Evolutionary conservation across 2,329 filamentous ascomycete species (phyloP).

Genomic region (Westerdykella sp.): DNA sequence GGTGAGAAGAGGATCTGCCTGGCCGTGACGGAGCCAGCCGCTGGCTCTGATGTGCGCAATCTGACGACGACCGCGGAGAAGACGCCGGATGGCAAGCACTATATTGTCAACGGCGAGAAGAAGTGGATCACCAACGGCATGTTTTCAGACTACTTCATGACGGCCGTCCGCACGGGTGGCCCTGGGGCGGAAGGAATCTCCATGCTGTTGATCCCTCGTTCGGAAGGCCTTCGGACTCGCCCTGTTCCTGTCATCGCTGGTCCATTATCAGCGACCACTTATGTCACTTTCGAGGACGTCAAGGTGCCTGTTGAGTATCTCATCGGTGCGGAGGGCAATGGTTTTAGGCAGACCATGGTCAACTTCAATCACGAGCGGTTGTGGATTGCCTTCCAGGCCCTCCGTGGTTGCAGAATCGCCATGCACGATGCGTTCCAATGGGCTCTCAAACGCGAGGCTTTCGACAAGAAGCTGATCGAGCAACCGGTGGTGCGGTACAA

Average conservation of each 20-base stretch:
- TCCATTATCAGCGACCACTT: slow-evolving; percentile 20
- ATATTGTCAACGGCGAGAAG: slow-evolving; percentile 37
- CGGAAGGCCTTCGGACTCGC: slow-evolving; percentile 16
- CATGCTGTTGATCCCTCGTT: slow-evolving; percentile 28
- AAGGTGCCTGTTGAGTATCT: slow-evolving; percentile 25
- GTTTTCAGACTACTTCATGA: slow-evolving; percentile 33
- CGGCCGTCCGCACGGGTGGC: slow-evolving; percentile 22
- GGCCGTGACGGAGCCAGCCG: slow-evolving; percentile 25
- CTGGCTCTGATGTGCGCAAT: slow-evolving; percentile 24
- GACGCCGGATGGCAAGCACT: slow-evolving; percentile 22
- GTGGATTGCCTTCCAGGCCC: slow-evolving; percentile 27
- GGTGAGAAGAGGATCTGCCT: slow-evolving; percentile 28
- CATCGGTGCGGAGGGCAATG: slow-evolving; percentile 24
- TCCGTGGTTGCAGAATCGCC: slow-evolving; percentile 21
- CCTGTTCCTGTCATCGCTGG: slow-evolving; percentile 21
- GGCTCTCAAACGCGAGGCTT: slow-evolving; percentile 27
- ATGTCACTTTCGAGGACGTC: slow-evolving; percentile 30
- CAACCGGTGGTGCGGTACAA: slow-evolving; percentile 28
- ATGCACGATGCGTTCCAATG: slow-evolving; percentile 26
- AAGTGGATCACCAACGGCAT: slow-evolving; percentile 36
- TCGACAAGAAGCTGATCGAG: slow-evolving; percentile 28
- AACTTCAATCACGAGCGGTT: slow-evolving; percentile 34
- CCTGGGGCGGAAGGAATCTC: slow-evolving; percentile 18
- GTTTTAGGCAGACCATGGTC: slow-evolving; percentile 25
- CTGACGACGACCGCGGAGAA: slow-evolving; percentile 22